These are phyloP conservation scores for Leishmania martiniquensis DNA, from an alignment of 208 protist species.

Conservation along the genomic window DNA sequence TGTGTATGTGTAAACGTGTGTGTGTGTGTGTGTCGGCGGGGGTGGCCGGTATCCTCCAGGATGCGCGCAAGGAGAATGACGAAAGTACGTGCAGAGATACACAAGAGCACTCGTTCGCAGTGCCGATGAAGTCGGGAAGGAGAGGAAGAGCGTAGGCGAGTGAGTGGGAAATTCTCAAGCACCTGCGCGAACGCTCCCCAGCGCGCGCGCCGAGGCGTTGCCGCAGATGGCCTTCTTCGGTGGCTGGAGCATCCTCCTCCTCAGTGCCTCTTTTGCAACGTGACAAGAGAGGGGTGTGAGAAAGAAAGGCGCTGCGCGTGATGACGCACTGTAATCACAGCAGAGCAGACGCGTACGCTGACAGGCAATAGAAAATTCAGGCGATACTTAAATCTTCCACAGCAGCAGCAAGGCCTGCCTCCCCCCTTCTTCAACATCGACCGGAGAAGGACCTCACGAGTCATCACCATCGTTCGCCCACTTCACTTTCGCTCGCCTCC, in stretches of 20 bases:
- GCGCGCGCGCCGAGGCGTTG: background rate
- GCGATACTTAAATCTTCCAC: background rate
- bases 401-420: background rate
- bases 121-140: too few relatives aligned
- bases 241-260: background rate
- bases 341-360: background rate
- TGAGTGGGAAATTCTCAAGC: background rate
- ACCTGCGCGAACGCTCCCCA: background rate
- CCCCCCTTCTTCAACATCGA: too few relatives aligned
- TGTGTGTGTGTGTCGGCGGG: background rate
- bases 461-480: background rate
- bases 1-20: too few relatives aligned
- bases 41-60: constrained; percentile 1
- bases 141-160: background rate
- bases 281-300: background rate
- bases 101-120: background rate
- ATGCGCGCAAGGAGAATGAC: background rate
- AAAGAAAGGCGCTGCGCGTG: background rate
- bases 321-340: background rate
- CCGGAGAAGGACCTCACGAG: background rate
- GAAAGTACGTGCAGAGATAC: background rate
- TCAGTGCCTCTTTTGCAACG: background rate
- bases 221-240: background rate
- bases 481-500: background rate
- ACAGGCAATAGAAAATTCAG: background rate